phyloP scores from a whole-genome alignment of 2,329 filamentous ascomycete species.

The Aspergillus texensis region DNA sequence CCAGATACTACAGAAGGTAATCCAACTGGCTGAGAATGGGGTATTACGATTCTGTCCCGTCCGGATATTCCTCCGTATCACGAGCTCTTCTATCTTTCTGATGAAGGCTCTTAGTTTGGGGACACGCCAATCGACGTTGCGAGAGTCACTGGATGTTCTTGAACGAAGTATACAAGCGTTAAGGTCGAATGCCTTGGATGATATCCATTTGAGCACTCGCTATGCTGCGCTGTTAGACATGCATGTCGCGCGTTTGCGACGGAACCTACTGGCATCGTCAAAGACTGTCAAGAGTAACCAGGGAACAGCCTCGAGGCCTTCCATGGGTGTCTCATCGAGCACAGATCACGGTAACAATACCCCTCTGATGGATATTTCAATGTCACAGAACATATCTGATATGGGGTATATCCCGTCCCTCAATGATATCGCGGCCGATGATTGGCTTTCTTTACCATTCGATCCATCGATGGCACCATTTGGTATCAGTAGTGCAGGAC shows the following conservation, averaged over 20 bases:
- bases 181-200: constrained; percentile 52
- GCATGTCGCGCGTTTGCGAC: constrained; percentile 46
- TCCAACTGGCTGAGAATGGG: constrained; percentile 49
- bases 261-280: constrained; percentile 40
- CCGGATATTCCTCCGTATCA: constrained; percentile 57
- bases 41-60: constrained; percentile 57
- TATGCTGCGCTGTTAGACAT: constrained; percentile 55
- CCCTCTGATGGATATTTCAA: constrained; percentile 21
- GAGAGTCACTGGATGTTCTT: constrained; percentile 52
- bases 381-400: constrained; percentile 31
- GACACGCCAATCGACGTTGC: constrained; percentile 52
- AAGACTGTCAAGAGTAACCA: constrained; percentile 31
- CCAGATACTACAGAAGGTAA: constrained; percentile 54
- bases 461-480: constrained; percentile 50
- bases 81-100: constrained; percentile 58
- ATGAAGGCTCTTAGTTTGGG: constrained; percentile 55
- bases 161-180: constrained; percentile 53
- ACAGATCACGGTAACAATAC: constrained; percentile 26
- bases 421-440: constrained; percentile 38
- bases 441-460: constrained; percentile 48
- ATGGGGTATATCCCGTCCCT: constrained; percentile 33
- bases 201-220: constrained; percentile 55
- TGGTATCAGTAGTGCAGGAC: constrained; percentile 39
- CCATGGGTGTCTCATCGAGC: constrained; percentile 33
- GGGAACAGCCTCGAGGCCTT: constrained; percentile 29